Base-by-base conservation (phyloP, 2,329 filamentous ascomycete genomes). In the Colletotrichum agaves region DNA sequence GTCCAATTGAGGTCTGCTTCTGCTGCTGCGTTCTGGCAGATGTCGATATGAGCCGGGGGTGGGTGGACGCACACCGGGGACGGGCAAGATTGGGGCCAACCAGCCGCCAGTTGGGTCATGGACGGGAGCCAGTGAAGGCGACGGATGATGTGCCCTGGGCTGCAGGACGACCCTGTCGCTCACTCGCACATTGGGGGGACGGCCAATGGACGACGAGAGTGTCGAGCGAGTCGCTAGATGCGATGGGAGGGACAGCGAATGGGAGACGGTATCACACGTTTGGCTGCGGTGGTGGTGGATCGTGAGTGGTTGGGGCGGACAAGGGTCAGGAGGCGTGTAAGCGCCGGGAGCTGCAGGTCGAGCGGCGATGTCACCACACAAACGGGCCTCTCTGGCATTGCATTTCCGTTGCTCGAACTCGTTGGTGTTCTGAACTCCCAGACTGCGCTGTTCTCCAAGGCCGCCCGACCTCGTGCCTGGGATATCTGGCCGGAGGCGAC, bases 261-360 rank as follows among this genome's bases (percentile, higher is more conserved):
- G 61, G 15, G 46, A 49, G 3, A 47, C 8, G 21, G 17, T 15
- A 67, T 67, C 64, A 67, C 64, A 39, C 27, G 27, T 47, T 3
- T 46, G 50, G 52, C 15, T 5, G 31, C 27, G 53, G 59, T 47
- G 46, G 50, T 31, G 12, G 31, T 35, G 57, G 55, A 50, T 52
- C 17, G 43, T 55, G 41, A 57, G 63, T 56, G 21, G 57, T 55
- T 59, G 53, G 61, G 35, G 41, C 39, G 46, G 43, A 50, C 69
- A 70, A 57, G 69, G 69, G 55, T 70, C 19, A 21, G 31, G 55
- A 43, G 23, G 37, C 27, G 55, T 69, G 69, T 70, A 70, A 70
- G 69, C 69, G 69, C 69, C 66, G 65, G 52, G 46, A 33, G 59
- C 46, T 63, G 43, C 47, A 59, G 61, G 13, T 59, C 43, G 59